Evolutionary conservation across 441 rosid genomes (phyloP), one percentile per base, ranked within the genome.

Genomic region (Adansonia madagascariensis): DNA sequence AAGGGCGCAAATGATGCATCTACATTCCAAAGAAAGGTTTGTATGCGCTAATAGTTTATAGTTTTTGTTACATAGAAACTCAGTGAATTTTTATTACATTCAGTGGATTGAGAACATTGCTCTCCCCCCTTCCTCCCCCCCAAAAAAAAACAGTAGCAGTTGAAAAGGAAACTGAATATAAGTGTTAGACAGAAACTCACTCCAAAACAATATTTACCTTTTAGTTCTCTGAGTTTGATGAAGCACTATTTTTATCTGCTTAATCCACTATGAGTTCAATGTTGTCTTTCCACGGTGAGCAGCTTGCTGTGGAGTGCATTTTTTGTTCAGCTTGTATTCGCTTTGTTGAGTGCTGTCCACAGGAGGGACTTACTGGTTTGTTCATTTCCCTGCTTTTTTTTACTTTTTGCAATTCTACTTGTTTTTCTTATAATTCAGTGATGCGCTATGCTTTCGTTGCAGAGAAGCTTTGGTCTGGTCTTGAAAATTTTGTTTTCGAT

Each of bases 241-340:
- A 56, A 15, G 6, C 8, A 6, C 47, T 41, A 5, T 1, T 18
- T n/a, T 8, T 56, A 18, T 59, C 57, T 57, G 70, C 64, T 80
- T 71, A 59, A 79, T 31, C 78, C 75, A 73, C 81, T 69, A 62
- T 47, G 52, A 73, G 9, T 62, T 79, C 55, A 75, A 57, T 80
- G 68, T 61, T 73, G 72, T 69, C 69, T 81, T 77, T 79, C 61
- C 44, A 5, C 80, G 82, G 73, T 64, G 56, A 67, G 86, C 94
- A 96, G 99, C 94, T 97, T 82, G 99, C 99, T 73, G 99, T 97
- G 83, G 99, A 97, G 88, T 97, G 99, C 88, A 94, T 97, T 78
- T 97, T 96, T 91, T 97, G 99, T 89, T 97, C 98, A 65, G 99
- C 99, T 44, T 97, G 99, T 78, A 97, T 97, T 82, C 98, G 99